phyloP scores from a whole-genome alignment of 805 yeast genomes.

The Zygosaccharomyces rouxii region DNA sequence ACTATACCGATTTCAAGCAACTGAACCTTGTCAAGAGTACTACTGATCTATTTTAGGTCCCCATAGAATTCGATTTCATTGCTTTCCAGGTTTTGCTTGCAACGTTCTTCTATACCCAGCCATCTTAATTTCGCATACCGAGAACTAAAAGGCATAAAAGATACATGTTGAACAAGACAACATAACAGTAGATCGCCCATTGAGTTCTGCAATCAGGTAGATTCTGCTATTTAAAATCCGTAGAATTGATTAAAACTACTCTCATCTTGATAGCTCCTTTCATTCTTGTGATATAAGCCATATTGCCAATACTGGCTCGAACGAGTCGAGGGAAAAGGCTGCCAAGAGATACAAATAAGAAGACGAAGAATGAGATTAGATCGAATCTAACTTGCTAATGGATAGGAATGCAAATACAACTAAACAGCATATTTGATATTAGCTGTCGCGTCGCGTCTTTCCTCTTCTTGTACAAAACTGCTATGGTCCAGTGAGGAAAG shows the following conservation, averaged over 20 bases:
- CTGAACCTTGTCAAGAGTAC: too few species aligned
- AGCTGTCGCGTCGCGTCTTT: conserved; percentile 6
- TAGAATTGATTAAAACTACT: background rate
- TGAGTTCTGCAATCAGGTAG: background rate
- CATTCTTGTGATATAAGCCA: background rate
- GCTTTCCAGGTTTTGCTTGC: background rate
- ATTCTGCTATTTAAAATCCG: background rate
- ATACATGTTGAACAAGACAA: background rate
- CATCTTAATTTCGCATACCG: background rate
- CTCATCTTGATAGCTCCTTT: background rate
- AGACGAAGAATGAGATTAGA: background rate
- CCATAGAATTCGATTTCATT: background rate
- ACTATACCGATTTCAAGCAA: background rate
- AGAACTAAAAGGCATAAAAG: background rate
- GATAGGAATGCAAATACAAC: background rate
- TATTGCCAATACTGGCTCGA: background rate
- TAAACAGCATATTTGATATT: background rate
- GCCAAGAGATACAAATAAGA: background rate
- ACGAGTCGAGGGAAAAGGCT: background rate
- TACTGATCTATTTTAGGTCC: too few species aligned
- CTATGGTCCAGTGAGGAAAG: conserved; percentile 2
- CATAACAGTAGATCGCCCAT: background rate
- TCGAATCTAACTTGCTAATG: background rate
- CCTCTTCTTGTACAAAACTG: conserved; percentile 3
- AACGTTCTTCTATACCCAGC: background rate